A percentile compares a stretch with the other conserved stretches of the same genome.
phyloP scores from a whole-genome alignment of 257 asterid genomes.

The Cinchona pubescens region DNA sequence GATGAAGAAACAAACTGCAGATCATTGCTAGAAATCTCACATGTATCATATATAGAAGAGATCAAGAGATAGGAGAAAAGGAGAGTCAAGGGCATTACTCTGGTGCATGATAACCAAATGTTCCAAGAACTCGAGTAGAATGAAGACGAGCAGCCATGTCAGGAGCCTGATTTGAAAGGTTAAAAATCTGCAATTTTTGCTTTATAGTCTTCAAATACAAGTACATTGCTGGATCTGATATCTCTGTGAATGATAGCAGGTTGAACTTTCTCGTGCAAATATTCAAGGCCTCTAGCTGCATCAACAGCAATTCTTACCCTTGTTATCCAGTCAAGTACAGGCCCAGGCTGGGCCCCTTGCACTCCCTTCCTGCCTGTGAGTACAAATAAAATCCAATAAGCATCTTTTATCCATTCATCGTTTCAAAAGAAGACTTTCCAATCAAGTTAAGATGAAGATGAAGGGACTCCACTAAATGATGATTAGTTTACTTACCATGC shows the following conservation, averaged over 20 bases:
- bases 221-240: slow-evolving; percentile 96
- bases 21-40: neutral
- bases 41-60: neutral
- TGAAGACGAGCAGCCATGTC: slow-evolving; percentile 99
- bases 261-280: slow-evolving; percentile 86
- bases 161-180: slow-evolving; percentile 96
- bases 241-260: slow-evolving; percentile 90
- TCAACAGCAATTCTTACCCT: slow-evolving; percentile 93
- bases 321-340: slow-evolving; percentile 95
- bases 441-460: neutral
- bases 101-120: slow-evolving; percentile 99
- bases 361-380: slow-evolving; percentile 93
- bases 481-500: slow-evolving; percentile 57
- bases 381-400: slow-evolving; percentile 4
- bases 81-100: slow-evolving; percentile 54
- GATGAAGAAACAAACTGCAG: neutral
- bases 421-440: neutral
- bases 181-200: slow-evolving; percentile 92
- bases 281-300: slow-evolving; percentile 96
- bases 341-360: slow-evolving; percentile 99
- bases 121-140: slow-evolving; percentile 95
- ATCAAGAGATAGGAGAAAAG: neutral
- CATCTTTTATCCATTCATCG: neutral
- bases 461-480: neutral
- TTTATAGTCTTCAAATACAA: slow-evolving; percentile 85